Base-by-base conservation (phyloP, 371 early-diverging fungal genomes). In the Lichtheimia ramosa region DNA sequence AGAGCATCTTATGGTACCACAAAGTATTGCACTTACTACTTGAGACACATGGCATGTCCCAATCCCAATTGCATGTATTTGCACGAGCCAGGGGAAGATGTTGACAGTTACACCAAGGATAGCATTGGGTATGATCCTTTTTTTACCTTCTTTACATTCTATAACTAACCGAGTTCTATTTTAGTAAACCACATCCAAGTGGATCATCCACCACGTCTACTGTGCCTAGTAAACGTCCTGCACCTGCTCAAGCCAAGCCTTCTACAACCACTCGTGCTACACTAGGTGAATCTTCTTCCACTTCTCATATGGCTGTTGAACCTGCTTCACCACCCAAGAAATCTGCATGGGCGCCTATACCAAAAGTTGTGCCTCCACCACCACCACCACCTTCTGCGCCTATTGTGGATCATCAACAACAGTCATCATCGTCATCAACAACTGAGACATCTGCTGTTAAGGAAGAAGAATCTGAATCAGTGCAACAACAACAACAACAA, bases 1-100 rank as follows among this genome's bases (percentile, higher is more conserved):
- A 79, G 92, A 49, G 95, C 94, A 4, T 89, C 92, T 1, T 90
- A 87, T 70, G 96, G 96, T 23, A 92, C 94, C 6, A 95, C 94
- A 18, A 93, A 94, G 71, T 95, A 95, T 67, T 95, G 96, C 62
- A 84, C 92, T 7, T 90, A 87, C 67, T 95, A 88, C 63, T 70
- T 95, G 58, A 83, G 89, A 39, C 86, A 84, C 58, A 88, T 88
- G 66, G 63, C 83, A 15, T 95, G 96, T 68, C 91, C 87, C 59
- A 92, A 91, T 56, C 83, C 88, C 1, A 83, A 81, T 21, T 95
- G 96, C 69, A 88, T 90, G 76, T 93, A 89, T 69, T 66, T 94
- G 61, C 96, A 95, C 69, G 93, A 94, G 66, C 88, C 87, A 21
- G 93, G 91, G 0, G 92, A 94, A 54, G 92, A 92, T 62, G 90